Evolutionary conservation across 179 eudicot species (phyloP), one percentile per base, ranked within the genome.

Genomic region (Nepenthes alata): DNA sequence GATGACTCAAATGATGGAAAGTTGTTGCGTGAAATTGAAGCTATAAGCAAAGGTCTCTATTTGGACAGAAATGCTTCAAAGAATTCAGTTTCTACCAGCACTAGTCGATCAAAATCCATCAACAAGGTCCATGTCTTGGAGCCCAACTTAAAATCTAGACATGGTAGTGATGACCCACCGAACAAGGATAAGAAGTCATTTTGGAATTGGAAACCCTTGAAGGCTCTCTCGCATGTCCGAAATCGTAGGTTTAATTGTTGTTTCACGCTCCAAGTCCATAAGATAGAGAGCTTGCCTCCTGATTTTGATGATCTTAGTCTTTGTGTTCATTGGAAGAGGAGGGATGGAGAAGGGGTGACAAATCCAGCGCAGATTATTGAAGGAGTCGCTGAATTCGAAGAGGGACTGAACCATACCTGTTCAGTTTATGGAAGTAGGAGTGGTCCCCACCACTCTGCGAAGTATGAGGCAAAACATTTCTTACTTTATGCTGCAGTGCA

Each of bases 191-290:
- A 86, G 79, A 85, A 85, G 66, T 83, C 99, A 37, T 74, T 83
- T 66, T 93, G 95, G 97, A 83, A 77, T 65, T 93, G 98, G 98
- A 93, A 83, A 72, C 69, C 84, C 58, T 72, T 93, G 39, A 89
- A 83, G 78, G 85, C 88, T 60, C 75, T 89, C 53, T 81, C 95
- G 59, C 76, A 81, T 67, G 74, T 70, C 48, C 72, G 86, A 47
- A 72, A 82, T 69, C 89, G 89, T 37, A 79, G 79, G 72, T 93
- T 90, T 65, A 81, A 87, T 64, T 93, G 95, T 70, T 72, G 82
- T 75, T 93, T 93, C 70, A 80, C 94, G 53, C 81, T 93, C 55
- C 81, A 83, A 61, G 97, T 93, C 44, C 99, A 87, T 70, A 75
- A 79, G 2, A 72, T 93, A 37, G 91, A 82, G 72, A 91, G 89